Evolutionary conservation across 768 basidiomycete genomes (phyloP).

Genomic region (Kwoniella dejecticola): DNA sequence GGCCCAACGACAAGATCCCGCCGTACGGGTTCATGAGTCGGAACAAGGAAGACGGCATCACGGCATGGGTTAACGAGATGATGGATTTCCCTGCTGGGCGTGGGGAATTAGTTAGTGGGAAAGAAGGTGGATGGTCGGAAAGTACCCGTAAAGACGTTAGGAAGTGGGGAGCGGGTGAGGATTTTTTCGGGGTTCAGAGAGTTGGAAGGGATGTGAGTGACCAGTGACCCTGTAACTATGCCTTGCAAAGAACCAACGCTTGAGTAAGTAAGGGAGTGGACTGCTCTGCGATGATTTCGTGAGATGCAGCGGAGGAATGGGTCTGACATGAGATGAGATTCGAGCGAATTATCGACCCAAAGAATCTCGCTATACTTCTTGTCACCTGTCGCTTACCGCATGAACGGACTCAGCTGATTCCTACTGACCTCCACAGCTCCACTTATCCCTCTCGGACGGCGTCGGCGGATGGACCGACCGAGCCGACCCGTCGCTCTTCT

Average conservation of each 20-base stretch:
- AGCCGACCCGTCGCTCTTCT: slow-evolving; percentile 87
- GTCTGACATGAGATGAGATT: too few relatives aligned
- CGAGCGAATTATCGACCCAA: too few relatives aligned
- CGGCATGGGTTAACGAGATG: slow-evolving; percentile 48
- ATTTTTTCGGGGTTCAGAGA: slow-evolving; percentile 50
- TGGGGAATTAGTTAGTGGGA: slow-evolving; percentile 35
- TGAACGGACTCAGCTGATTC: too few relatives aligned
- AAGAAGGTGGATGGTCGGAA: slow-evolving; percentile 40
- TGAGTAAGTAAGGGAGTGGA: too few relatives aligned
- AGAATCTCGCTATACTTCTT: too few relatives aligned
- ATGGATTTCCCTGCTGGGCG: slow-evolving; percentile 43
- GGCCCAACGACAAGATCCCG: slow-evolving; percentile 19
- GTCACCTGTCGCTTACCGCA: too few relatives aligned
- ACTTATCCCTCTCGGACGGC: slow-evolving; percentile 83
- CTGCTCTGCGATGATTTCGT: too few relatives aligned
- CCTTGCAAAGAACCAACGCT: too few relatives aligned
- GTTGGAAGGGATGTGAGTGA: slow-evolving; percentile 37
- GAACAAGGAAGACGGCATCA: slow-evolving; percentile 22
- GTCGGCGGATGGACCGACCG: slow-evolving; percentile 86
- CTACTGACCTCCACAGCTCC: slow-evolving; percentile 25
- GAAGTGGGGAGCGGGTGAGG: slow-evolving; percentile 54
- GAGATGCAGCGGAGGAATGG: too few relatives aligned
- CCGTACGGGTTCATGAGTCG: slow-evolving; percentile 38
- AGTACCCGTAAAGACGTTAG: slow-evolving; percentile 24
- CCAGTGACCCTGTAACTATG: background rate